These are phyloP conservation scores for Neostapfia colusana DNA, from an alignment of 176 grass and related monocot genomes.

Conservation along the genomic window DNA sequence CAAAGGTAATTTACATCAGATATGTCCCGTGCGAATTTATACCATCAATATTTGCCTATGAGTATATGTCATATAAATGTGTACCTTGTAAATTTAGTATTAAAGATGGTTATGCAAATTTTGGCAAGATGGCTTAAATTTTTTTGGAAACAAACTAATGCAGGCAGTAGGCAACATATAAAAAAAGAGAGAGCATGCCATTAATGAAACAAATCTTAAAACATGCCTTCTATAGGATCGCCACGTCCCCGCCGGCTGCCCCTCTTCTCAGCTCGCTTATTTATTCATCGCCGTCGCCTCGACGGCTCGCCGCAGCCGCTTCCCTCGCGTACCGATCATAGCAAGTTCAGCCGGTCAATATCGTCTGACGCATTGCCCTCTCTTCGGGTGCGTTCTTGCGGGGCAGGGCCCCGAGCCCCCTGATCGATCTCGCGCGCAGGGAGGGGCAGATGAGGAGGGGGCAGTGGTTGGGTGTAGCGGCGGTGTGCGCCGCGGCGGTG, in stretches of 20 bases:
- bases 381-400: not conserved
- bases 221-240: not conserved
- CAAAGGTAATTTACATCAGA: too few species aligned
- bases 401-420: not conserved
- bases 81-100: too few species aligned
- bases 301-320: slow-evolving; percentile 15
- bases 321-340: not conserved
- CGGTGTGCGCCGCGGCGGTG: slow-evolving; percentile 42
- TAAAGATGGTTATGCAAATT: too few species aligned
- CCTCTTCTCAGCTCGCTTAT: slow-evolving; percentile 10
- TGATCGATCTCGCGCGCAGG: not conserved
- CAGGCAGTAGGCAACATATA: not conserved
- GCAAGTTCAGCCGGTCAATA: not conserved
- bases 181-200: not conserved
- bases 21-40: too few species aligned
- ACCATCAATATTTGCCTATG: too few species aligned
- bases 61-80: too few species aligned
- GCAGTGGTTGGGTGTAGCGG: slow-evolving; percentile 47
- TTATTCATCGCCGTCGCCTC: slow-evolving; percentile 13
- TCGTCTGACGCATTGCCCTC: not conserved
- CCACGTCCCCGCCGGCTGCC: not conserved
- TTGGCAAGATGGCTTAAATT: not conserved
- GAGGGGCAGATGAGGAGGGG: not conserved
- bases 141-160: not conserved
- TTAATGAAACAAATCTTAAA: slow-evolving; percentile 1